Evolutionary conservation across 179 eudicot genomes (phyloP).

Genomic region (Nepenthes alata): DNA sequence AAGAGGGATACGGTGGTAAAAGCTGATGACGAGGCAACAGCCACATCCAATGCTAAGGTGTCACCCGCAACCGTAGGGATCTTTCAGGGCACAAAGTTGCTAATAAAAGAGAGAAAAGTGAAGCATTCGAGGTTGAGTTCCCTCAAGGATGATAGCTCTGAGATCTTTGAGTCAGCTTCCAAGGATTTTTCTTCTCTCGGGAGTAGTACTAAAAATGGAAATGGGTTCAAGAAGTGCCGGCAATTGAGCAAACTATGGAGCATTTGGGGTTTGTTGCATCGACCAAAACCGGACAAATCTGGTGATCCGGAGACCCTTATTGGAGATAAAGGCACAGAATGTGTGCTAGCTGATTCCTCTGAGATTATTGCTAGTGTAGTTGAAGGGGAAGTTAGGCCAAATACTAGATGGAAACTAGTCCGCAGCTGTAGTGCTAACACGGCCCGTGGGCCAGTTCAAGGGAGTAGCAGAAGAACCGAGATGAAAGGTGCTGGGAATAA

Average conservation of each 20-base stretch:
- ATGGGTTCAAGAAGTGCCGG: conserved; percentile 33
- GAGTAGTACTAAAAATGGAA: conserved; percentile 15
- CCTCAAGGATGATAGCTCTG: conserved; percentile 27
- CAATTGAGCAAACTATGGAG: conserved; percentile 59
- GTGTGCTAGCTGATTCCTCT: conserved; percentile 10
- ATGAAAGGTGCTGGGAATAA: conserved; percentile 19
- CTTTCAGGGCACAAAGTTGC: conserved; percentile 33
- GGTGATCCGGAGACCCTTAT: conserved; percentile 13
- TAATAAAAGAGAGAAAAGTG: conserved; percentile 49
- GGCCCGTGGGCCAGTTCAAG: conserved; percentile 13
- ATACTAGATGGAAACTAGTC: conserved; percentile 10
- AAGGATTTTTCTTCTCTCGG: conserved; percentile 23
- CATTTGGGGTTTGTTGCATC: conserved; percentile 36
- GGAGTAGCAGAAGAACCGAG: conserved; percentile 20
- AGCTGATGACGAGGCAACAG: conserved; percentile 24
- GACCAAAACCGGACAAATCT: conserved; percentile 16
- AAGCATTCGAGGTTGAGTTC: conserved; percentile 37
- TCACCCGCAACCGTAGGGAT: conserved; percentile 31
- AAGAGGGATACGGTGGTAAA: conserved; percentile 35
- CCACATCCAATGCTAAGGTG: conserved; percentile 17
- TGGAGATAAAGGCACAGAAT: conserved; percentile 8
- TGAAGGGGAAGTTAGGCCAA: conserved; percentile 28
- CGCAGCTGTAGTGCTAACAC: conserved; percentile 31
- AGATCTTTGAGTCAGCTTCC: conserved; percentile 29
- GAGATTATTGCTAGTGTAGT: conserved; percentile 12